These are phyloP conservation scores for Fagus sylvatica DNA, from an alignment of 306 rosid species.

Conservation along the genomic window DNA sequence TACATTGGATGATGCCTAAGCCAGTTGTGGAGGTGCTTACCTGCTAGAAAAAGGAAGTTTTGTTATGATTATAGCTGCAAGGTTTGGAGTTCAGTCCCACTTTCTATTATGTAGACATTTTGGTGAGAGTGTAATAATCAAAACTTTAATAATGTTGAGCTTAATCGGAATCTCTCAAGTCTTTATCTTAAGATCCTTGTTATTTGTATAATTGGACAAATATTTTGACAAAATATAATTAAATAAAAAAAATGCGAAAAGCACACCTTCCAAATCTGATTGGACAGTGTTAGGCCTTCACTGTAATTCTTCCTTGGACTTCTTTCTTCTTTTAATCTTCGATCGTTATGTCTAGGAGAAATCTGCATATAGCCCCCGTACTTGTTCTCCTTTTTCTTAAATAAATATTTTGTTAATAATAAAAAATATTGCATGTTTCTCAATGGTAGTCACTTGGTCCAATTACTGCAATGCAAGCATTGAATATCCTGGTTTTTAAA, in stretches of 20 bases:
- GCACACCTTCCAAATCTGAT: background rate
- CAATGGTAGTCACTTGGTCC: background rate
- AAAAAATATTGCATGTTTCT: background rate
- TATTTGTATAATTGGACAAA: background rate
- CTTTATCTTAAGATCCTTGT: background rate
- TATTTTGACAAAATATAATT: background rate
- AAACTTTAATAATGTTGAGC: too few relatives aligned
- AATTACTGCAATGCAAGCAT: background rate
- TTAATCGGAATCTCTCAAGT: background rate
- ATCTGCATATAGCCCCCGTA: background rate
- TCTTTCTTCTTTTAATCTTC: background rate
- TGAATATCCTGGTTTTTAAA: background rate
- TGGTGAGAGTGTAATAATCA: too few relatives aligned
- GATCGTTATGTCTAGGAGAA: background rate
- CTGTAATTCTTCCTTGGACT: background rate
- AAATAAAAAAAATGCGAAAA: background rate
- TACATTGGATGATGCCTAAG: too few relatives aligned
- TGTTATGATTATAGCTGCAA: too few relatives aligned
- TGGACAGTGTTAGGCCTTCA: background rate
- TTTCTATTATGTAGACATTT: too few relatives aligned
- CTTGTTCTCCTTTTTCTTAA: background rate
- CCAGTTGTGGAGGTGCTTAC: too few relatives aligned
- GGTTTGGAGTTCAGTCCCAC: too few relatives aligned
- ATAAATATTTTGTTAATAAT: background rate
- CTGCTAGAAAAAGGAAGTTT: too few relatives aligned